Evolutionary conservation across 2,329 filamentous ascomycete genomes (phyloP).

Genomic region (Calonectria crousiana): DNA sequence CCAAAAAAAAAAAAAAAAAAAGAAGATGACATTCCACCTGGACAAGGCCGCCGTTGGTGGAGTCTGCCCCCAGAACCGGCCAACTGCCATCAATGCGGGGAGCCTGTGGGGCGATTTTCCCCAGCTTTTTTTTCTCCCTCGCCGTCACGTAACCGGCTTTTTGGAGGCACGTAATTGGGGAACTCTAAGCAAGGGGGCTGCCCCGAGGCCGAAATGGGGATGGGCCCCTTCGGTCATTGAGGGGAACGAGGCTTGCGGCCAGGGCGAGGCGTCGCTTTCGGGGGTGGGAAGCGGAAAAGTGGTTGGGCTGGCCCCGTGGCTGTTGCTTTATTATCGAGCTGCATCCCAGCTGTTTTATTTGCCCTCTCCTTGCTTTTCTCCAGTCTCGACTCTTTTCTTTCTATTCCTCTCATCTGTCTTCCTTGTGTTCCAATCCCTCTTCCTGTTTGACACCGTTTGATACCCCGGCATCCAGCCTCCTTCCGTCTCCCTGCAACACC

Average conservation of each 20-base stretch:
- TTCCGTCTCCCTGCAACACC: not conserved
- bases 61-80: not conserved
- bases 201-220: not conserved
- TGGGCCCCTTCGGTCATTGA: not conserved
- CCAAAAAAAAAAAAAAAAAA: not conserved
- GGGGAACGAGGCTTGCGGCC: not conserved
- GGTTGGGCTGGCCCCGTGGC: not conserved
- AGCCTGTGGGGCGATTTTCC: conserved; percentile 6
- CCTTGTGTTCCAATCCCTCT: not conserved
- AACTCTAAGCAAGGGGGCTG: conserved; percentile 2
- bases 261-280: not conserved
- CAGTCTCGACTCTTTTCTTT: not conserved
- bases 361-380: not conserved
- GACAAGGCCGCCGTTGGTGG: not conserved
- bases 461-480: not conserved
- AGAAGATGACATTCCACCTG: too few relatives aligned
- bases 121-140: not conserved
- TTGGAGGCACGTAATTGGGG: conserved; percentile 9
- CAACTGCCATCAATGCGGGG: conserved; percentile 1
- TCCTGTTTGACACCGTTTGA: not conserved
- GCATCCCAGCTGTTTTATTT: not conserved
- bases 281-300: not conserved
- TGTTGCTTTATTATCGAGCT: conserved; percentile 3
- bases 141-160: not conserved
- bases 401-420: not conserved